These are phyloP conservation scores for Xylariales sp. DNA, from an alignment of 2,329 filamentous ascomycete species.

Conservation along the genomic window DNA sequence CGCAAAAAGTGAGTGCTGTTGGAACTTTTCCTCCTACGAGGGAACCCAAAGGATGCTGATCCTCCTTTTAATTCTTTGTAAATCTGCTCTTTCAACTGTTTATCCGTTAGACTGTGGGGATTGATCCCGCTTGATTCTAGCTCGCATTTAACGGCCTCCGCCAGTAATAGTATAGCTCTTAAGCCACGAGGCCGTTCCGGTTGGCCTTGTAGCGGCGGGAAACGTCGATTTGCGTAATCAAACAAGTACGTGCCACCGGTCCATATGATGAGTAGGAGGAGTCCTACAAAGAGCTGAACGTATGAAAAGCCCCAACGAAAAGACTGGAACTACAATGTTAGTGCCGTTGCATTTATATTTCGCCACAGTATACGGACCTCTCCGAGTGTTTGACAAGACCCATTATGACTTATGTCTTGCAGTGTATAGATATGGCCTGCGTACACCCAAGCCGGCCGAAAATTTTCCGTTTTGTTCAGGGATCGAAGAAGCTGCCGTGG, in stretches of 20 bases:
- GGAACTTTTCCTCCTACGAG: constrained; percentile 2
- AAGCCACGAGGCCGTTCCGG: constrained; percentile 32
- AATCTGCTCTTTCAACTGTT: constrained; percentile 38
- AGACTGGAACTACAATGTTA: not conserved
- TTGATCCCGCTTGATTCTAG: constrained; percentile 34
- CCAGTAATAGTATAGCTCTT: constrained; percentile 35
- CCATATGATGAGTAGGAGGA: constrained; percentile 38
- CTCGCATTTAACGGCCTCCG: constrained; percentile 32
- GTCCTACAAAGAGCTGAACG: constrained; percentile 40
- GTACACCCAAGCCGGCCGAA: constrained; percentile 17
- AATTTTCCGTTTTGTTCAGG: too few relatives aligned
- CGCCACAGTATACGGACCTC: constrained; percentile 29
- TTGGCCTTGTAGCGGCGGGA: constrained; percentile 28
- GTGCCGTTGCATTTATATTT: not conserved
- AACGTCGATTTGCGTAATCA: constrained; percentile 38
- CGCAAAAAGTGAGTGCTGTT: not conserved
- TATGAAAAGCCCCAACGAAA: constrained; percentile 47
- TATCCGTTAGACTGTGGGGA: constrained; percentile 33
- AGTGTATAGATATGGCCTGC: constrained; percentile 38
- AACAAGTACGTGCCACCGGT: constrained; percentile 39
- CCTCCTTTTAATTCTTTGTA: constrained; percentile 39
- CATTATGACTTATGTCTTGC: constrained; percentile 34
- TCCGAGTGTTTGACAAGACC: constrained; percentile 40
- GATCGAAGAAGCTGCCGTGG: not conserved
- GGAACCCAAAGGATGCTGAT: constrained; percentile 35